These are phyloP conservation scores for Trichopus zeylanicus DNA, from an alignment of 116 monocot genomes.

Conservation along the genomic window DNA sequence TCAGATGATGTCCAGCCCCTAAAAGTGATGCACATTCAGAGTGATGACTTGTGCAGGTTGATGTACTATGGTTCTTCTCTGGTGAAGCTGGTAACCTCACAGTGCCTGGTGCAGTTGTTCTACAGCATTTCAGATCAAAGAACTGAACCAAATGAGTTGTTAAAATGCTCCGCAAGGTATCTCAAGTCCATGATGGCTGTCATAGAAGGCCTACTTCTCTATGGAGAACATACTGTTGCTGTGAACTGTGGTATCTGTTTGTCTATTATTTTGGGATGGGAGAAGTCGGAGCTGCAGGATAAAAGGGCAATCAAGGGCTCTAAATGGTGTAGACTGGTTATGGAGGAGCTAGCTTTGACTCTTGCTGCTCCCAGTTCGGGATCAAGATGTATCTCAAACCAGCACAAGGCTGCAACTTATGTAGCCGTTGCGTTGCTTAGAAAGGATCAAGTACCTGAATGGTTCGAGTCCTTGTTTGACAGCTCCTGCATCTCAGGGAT, in stretches of 20 bases:
- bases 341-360: slow-evolving; percentile 65
- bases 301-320: slow-evolving; percentile 22
- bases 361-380: slow-evolving; percentile 56
- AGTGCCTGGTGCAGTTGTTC: slow-evolving; percentile 65
- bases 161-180: slow-evolving; percentile 38
- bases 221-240: slow-evolving; percentile 50
- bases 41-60: slow-evolving; percentile 75
- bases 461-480: slow-evolving; percentile 54
- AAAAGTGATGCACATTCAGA: slow-evolving; percentile 40
- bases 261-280: slow-evolving; percentile 55
- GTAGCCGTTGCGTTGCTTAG: slow-evolving; percentile 56
- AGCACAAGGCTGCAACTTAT: slow-evolving; percentile 61
- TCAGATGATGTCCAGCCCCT: slow-evolving; percentile 16
- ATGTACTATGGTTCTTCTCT: slow-evolving; percentile 58
- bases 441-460: slow-evolving; percentile 33
- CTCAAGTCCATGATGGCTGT: slow-evolving; percentile 62
- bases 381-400: slow-evolving; percentile 45
- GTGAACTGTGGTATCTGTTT: slow-evolving; percentile 58
- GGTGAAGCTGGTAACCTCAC: slow-evolving; percentile 62
- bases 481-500: slow-evolving; percentile 55
- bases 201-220: slow-evolving; percentile 64
- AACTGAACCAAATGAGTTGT: slow-evolving; percentile 14
- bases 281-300: slow-evolving; percentile 28
- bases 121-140: slow-evolving; percentile 48
- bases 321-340: slow-evolving; percentile 66